A percentile compares a stretch with the other conserved stretches of the same genome.
Evolutionary conservation across 1,139 yeast species (phyloP).

Genomic region (Lizanozyma gosingica): DNA sequence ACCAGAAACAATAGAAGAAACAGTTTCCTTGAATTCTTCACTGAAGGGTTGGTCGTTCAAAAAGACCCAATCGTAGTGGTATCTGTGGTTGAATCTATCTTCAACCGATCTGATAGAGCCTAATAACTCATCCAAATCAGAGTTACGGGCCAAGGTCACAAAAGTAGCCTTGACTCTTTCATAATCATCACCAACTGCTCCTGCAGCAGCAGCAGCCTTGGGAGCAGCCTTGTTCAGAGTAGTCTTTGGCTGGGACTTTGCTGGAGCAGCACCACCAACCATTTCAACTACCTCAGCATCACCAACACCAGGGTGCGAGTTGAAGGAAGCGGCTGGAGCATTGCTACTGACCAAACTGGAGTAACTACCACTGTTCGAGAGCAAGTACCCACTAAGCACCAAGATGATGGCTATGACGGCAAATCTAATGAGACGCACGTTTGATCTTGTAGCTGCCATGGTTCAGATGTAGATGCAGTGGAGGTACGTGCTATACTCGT

Average conservation of each 20-base stretch:
- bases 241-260: neutral
- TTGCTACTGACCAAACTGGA: neutral
- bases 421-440: slow-evolving; percentile 54
- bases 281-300: slow-evolving; percentile 2
- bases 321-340: slow-evolving; percentile 4
- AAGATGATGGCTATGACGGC: slow-evolving; percentile 51
- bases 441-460: slow-evolving; percentile 32
- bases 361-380: slow-evolving; percentile 25
- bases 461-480: too few species aligned
- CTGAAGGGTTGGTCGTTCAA: slow-evolving; percentile 54
- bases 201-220: slow-evolving; percentile 6
- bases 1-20: slow-evolving; percentile 39
- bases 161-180: slow-evolving; percentile 53
- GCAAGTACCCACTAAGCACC: slow-evolving; percentile 49
- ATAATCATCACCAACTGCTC: slow-evolving; percentile 7
- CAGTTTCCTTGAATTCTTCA: slow-evolving; percentile 34
- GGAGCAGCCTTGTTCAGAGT: slow-evolving; percentile 5
- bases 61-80: slow-evolving; percentile 72
- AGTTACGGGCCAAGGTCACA: slow-evolving; percentile 64
- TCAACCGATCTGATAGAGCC: slow-evolving; percentile 59
- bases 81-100: slow-evolving; percentile 59
- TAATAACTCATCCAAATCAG: slow-evolving; percentile 50
- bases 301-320: neutral
- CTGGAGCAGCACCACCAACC: slow-evolving; percentile 6
- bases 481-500: neutral